Conservation (phyloP, 345 rosid species). For the Camelina sativa region DNA sequence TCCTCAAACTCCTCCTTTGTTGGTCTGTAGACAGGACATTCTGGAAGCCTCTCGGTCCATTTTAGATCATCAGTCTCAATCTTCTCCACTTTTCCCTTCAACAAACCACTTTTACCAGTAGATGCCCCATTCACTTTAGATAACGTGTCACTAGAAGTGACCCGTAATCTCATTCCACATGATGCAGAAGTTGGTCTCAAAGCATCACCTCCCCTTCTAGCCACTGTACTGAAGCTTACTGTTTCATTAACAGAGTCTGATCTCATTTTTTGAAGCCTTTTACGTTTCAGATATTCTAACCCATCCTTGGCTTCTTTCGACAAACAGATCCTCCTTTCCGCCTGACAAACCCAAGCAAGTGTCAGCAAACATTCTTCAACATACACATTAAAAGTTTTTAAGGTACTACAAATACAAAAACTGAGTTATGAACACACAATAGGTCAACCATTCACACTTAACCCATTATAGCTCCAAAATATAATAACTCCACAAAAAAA, state of each 20-base stretch:
- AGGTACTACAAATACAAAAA: constrained; percentile 23
- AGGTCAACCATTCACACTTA: constrained; percentile 43
- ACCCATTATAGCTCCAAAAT: constrained; percentile 23
- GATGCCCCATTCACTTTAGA: constrained; percentile 46
- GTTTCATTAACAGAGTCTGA: constrained; percentile 52
- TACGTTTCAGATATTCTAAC: constrained; percentile 79
- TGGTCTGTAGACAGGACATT: constrained; percentile 95
- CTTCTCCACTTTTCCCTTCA: constrained; percentile 73
- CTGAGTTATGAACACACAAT: constrained; percentile 28
- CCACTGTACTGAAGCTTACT: constrained; percentile 52
- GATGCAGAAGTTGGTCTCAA: constrained; percentile 67
- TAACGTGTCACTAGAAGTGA: constrained; percentile 51
- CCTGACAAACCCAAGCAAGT: constrained; percentile 54
- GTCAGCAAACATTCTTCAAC: constrained; percentile 22
- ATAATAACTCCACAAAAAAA: constrained; percentile 28
- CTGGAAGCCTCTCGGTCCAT: constrained; percentile 89
- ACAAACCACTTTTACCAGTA: constrained; percentile 54
- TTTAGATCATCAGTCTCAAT: constrained; percentile 73
- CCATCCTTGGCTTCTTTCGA: constrained; percentile 76
- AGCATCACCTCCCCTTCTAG: constrained; percentile 91
- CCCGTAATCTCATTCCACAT: constrained; percentile 75
- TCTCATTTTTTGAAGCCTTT: constrained; percentile 78
- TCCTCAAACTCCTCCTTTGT: constrained; percentile 95
- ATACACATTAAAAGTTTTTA: constrained; percentile 21
- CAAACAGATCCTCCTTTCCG: constrained; percentile 84